These are phyloP conservation scores for Prunus fruticosa DNA, from an alignment of 306 rosid species.

Conservation along the genomic window DNA sequence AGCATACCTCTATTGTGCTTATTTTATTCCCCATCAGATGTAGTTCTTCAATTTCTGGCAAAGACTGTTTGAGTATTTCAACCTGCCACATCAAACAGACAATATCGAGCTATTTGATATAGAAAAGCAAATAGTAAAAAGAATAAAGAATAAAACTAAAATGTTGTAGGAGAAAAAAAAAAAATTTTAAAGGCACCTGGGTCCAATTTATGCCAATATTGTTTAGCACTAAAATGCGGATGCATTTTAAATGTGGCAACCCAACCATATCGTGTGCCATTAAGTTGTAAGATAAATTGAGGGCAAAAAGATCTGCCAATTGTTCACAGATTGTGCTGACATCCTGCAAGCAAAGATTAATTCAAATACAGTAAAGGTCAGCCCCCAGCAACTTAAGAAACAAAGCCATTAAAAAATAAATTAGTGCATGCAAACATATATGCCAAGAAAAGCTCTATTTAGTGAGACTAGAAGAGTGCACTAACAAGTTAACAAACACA, in stretches of 20 bases:
- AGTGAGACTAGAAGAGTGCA: not conserved
- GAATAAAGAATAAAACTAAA: not conserved
- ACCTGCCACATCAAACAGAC: slow-evolving; percentile 52
- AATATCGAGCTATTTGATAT: slow-evolving; percentile 21
- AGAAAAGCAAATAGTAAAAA: not conserved
- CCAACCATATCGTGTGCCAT: slow-evolving; percentile 53
- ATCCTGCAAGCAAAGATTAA: slow-evolving; percentile 61
- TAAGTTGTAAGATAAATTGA: slow-evolving; percentile 70
- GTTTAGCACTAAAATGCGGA: slow-evolving; percentile 68
- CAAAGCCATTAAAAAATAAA: not conserved
- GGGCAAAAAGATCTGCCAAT: slow-evolving; percentile 57
- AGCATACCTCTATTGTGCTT: slow-evolving; percentile 60
- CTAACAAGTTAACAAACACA: not conserved
- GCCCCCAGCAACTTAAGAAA: slow-evolving; percentile 8
- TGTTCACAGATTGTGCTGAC: slow-evolving; percentile 74
- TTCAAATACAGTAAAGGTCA: slow-evolving; percentile 15
- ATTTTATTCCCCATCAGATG: slow-evolving; percentile 82
- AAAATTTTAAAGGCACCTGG: slow-evolving; percentile 42
- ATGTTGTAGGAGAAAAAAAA: slow-evolving; percentile 15
- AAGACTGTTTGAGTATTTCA: slow-evolving; percentile 57
- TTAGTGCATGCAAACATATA: not conserved
- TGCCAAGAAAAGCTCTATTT: not conserved
- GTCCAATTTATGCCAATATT: slow-evolving; percentile 69
- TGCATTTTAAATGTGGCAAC: slow-evolving; percentile 51
- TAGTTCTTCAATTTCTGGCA: slow-evolving; percentile 78